Evolutionary conservation across 2,329 filamentous ascomycete genomes (phyloP).

Genomic region (Curvularia eragrostidis): DNA sequence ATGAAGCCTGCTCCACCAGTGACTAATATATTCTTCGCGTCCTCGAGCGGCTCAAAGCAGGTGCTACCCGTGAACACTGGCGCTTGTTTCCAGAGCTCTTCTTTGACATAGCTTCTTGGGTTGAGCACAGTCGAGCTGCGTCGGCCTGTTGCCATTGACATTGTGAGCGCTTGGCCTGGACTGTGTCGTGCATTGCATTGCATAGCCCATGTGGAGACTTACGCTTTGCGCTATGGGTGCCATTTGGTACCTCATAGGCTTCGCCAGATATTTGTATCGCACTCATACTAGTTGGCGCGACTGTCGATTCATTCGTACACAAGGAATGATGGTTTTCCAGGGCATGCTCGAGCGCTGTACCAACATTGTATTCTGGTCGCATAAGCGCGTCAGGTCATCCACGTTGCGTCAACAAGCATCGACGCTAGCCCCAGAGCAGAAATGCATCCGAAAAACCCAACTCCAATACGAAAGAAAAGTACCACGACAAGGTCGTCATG

Average conservation of each 20-base stretch:
- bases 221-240: slow-evolving; percentile 38
- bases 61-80: slow-evolving; percentile 73
- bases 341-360: slow-evolving; percentile 10
- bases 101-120: slow-evolving; percentile 56
- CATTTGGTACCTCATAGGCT: slow-evolving; percentile 16
- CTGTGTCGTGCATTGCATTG: slow-evolving; percentile 13
- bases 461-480: not conserved
- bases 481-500: not conserved
- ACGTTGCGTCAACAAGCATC: slow-evolving; percentile 1
- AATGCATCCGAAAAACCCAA: slow-evolving; percentile 8
- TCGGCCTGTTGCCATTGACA: slow-evolving; percentile 28
- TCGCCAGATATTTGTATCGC: slow-evolving; percentile 35
- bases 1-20: slow-evolving; percentile 88
- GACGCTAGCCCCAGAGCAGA: slow-evolving; percentile 7
- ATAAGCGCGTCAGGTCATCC: slow-evolving; percentile 3
- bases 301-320: not conserved
- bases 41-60: slow-evolving; percentile 70
- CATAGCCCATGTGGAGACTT: slow-evolving; percentile 18
- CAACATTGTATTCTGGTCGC: not conserved
- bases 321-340: not conserved
- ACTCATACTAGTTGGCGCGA: slow-evolving; percentile 31
- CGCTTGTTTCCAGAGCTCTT: slow-evolving; percentile 73
- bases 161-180: slow-evolving; percentile 13
- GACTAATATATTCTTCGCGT: slow-evolving; percentile 81
- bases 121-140: slow-evolving; percentile 51